phyloP scores from a whole-genome alignment of 225 moss, liverwort and hornwort species.

The Antitrichia curtipendula region DNA sequence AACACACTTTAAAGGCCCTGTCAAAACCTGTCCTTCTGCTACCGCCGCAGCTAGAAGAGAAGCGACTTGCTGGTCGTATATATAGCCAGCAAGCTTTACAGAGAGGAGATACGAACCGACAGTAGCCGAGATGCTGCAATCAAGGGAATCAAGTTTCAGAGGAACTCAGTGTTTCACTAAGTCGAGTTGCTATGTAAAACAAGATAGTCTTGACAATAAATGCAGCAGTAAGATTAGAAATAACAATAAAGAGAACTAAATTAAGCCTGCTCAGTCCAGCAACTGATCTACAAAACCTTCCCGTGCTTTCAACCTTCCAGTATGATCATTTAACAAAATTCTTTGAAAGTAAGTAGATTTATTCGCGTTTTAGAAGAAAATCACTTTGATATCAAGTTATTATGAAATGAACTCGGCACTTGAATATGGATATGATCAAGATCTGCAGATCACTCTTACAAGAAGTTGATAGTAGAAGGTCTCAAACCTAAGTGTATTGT shows the following conservation, averaged over 20 bases:
- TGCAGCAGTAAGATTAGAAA: background rate
- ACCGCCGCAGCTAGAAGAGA: constrained; percentile 51
- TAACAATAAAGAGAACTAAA: background rate
- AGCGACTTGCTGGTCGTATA: constrained; percentile 78
- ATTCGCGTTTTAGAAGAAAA: background rate
- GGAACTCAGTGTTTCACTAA: background rate
- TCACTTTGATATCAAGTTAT: background rate
- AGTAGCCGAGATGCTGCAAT: constrained; percentile 75
- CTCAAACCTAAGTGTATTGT: constrained; percentile 83
- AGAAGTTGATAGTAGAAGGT: background rate
- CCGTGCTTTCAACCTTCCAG: background rate
- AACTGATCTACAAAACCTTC: background rate
- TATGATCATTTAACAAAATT: background rate
- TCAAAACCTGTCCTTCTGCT: constrained; percentile 35
- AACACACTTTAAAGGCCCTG: constrained; percentile 61
- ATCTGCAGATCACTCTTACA: background rate
- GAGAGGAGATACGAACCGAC: constrained; percentile 90
- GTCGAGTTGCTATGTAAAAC: background rate
- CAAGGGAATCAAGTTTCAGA: background rate
- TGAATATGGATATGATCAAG: background rate
- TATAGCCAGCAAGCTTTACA: constrained; percentile 85
- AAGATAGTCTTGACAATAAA: background rate
- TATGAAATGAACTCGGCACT: background rate
- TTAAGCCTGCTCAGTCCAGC: background rate
- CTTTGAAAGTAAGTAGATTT: background rate